These are phyloP conservation scores for Centella asiatica DNA, from an alignment of 129 eudicot genomes.

Conservation along the genomic window DNA sequence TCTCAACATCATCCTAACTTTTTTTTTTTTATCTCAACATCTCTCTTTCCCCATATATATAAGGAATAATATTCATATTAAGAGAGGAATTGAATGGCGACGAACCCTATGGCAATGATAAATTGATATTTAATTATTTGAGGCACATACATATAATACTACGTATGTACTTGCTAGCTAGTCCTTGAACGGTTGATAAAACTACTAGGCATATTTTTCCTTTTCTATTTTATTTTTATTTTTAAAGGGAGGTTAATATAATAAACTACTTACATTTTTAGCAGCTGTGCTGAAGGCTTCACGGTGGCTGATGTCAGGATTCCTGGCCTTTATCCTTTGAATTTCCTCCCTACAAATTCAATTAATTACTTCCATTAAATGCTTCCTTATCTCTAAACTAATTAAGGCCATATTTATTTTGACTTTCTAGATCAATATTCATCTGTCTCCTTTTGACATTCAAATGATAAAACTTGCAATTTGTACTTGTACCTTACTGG, in stretches of 20 bases:
- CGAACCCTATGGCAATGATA: too few species aligned
- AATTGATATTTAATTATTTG: too few species aligned
- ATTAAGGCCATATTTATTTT: neutral
- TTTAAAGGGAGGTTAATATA: too few species aligned
- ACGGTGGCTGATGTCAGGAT: conserved; percentile 65
- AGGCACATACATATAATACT: too few species aligned
- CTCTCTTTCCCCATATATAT: too few species aligned
- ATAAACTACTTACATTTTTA: conserved; percentile 52
- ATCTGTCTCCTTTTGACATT: neutral
- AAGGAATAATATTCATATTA: too few species aligned
- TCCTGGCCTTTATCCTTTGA: conserved; percentile 66
- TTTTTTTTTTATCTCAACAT: too few species aligned
- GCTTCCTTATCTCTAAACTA: neutral
- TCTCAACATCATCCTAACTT: too few species aligned
- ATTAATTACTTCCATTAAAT: neutral
- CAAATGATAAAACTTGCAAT: neutral
- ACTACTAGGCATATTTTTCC: neutral
- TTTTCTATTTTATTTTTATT: too few species aligned
- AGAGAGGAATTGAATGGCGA: too few species aligned
- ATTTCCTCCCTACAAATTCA: conserved; percentile 54
- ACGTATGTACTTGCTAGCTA: too few species aligned
- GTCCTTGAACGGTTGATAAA: neutral
- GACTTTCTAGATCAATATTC: neutral
- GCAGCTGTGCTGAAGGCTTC: conserved; percentile 89
- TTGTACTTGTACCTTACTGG: too few species aligned